These are phyloP conservation scores for Boletus hoseneyae DNA, from an alignment of 1,284 basidiomycete species.

Conservation along the genomic window DNA sequence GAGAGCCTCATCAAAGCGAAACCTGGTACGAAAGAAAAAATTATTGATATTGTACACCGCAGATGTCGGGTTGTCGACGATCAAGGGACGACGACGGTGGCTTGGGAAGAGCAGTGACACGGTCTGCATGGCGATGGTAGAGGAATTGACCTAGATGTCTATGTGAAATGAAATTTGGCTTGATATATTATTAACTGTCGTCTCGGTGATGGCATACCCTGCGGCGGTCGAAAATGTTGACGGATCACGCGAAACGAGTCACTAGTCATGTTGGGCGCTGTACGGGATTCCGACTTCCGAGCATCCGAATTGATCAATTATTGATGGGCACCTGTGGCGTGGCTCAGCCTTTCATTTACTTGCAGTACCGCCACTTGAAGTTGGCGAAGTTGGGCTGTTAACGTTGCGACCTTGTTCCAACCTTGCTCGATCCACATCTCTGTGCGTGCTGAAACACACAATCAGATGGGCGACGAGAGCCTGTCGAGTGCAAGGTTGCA, in stretches of 20 bases:
- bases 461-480: neutral
- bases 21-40: constrained; percentile 69
- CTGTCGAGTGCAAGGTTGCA: neutral
- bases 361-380: constrained; percentile 19
- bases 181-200: constrained; percentile 4
- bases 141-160: neutral
- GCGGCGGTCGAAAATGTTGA: neutral
- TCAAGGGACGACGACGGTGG: constrained; percentile 52
- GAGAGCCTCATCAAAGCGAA: constrained; percentile 51
- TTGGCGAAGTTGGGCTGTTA: constrained; percentile 25
- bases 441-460: constrained; percentile 23
- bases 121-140: constrained; percentile 5
- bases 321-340: constrained; percentile 24
- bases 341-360: constrained; percentile 24
- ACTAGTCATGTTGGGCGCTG: constrained; percentile 2
- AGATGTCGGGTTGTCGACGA: constrained; percentile 57
- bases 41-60: constrained; percentile 67
- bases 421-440: constrained; percentile 8
- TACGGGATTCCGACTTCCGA: constrained; percentile 3
- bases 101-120: constrained; percentile 54
- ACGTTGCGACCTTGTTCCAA: constrained; percentile 31
- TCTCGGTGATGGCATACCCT: constrained; percentile 6
- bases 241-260: neutral
- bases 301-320: constrained; percentile 10
- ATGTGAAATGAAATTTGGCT: constrained; percentile 3